These are phyloP conservation scores for Rubia yunnanensis DNA, from an alignment of 257 asterid species.

Conservation along the genomic window DNA sequence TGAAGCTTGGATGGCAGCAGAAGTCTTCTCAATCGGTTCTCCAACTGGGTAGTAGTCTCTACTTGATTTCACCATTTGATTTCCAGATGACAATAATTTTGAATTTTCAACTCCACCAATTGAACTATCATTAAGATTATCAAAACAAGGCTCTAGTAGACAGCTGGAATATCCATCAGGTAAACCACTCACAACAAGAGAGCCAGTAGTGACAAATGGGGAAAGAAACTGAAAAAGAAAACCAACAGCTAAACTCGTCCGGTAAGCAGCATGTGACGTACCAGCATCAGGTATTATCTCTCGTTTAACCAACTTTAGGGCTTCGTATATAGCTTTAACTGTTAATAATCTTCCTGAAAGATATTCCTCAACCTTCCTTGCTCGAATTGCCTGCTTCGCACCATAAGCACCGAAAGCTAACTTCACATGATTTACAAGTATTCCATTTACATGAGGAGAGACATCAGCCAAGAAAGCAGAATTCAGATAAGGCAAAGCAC, in stretches of 20 bases:
- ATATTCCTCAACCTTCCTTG: slow-evolving; percentile 41
- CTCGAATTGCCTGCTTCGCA: slow-evolving; percentile 40
- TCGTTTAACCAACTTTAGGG: slow-evolving; percentile 38
- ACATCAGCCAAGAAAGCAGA: slow-evolving; percentile 58
- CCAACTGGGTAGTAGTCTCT: slow-evolving; percentile 61
- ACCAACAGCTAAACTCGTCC: slow-evolving; percentile 48
- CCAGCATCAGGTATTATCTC: slow-evolving; percentile 46
- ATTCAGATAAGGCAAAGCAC: slow-evolving; percentile 57
- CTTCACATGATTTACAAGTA: slow-evolving; percentile 22
- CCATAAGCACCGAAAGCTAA: slow-evolving; percentile 61
- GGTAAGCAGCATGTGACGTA: slow-evolving; percentile 39
- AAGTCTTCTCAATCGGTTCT: slow-evolving; percentile 46
- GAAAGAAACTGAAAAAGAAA: slow-evolving; percentile 46
- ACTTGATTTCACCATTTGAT: slow-evolving; percentile 45
- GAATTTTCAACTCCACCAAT: slow-evolving; percentile 13
- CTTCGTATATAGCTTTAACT: slow-evolving; percentile 30
- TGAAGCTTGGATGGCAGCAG: slow-evolving; percentile 61
- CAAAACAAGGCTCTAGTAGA: slow-evolving; percentile 13
- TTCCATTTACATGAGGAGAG: slow-evolving; percentile 24
- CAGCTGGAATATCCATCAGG: slow-evolving; percentile 13
- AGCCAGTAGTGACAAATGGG: slow-evolving; percentile 18
- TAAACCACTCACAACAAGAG: slow-evolving; percentile 11
- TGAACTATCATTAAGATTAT: slow-evolving; percentile 9
- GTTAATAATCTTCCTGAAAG: slow-evolving; percentile 30
- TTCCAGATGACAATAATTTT: slow-evolving; percentile 40